A percentile compares a stretch with the other conserved stretches of the same genome.
phyloP scores from a whole-genome alignment of 148 eudicot species.

The Gaultheria prostrata region DNA sequence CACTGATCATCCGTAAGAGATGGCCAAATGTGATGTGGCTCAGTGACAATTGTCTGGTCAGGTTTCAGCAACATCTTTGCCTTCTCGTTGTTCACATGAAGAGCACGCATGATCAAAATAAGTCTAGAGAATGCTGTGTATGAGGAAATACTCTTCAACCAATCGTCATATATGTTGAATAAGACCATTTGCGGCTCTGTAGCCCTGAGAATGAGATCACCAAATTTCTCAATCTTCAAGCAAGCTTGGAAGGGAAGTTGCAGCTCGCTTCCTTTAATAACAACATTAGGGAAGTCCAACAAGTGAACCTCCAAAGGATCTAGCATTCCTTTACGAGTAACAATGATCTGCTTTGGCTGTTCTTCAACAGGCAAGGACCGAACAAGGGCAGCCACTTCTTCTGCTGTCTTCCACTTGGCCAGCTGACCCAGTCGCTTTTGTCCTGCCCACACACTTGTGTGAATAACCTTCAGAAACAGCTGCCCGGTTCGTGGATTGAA shows the following conservation, averaged over 20 bases:
- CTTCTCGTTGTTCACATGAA: conserved; percentile 98
- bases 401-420: conserved; percentile 99
- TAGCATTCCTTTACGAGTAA: conserved; percentile 99
- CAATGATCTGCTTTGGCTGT: conserved; percentile 95
- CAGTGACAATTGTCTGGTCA: conserved; percentile 89
- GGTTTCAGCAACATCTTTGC: conserved; percentile 99
- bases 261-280: conserved; percentile 98
- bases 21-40: conserved; percentile 99
- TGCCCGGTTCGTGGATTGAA: conserved; percentile 98
- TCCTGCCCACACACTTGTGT: conserved; percentile 99
- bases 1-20: conserved; percentile 96
- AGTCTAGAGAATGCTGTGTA: conserved; percentile 96
- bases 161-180: conserved; percentile 98
- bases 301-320: conserved; percentile 98
- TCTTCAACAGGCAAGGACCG: conserved; percentile 98
- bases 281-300: conserved; percentile 95
- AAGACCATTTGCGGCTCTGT: conserved; percentile 99
- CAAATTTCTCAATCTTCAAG: conserved; percentile 97
- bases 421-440: conserved; percentile 99
- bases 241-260: conserved; percentile 99
- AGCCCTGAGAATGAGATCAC: conserved; percentile 96
- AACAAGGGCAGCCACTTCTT: conserved; percentile 97
- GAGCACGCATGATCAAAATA: conserved; percentile 89
- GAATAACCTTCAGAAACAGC: conserved; percentile 63
- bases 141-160: conserved; percentile 97